Evolutionary conservation across 2,329 filamentous ascomycete species (phyloP), one percentile per base, ranked within the genome.

Genomic region (Pyrenochaeta sp.): DNA sequence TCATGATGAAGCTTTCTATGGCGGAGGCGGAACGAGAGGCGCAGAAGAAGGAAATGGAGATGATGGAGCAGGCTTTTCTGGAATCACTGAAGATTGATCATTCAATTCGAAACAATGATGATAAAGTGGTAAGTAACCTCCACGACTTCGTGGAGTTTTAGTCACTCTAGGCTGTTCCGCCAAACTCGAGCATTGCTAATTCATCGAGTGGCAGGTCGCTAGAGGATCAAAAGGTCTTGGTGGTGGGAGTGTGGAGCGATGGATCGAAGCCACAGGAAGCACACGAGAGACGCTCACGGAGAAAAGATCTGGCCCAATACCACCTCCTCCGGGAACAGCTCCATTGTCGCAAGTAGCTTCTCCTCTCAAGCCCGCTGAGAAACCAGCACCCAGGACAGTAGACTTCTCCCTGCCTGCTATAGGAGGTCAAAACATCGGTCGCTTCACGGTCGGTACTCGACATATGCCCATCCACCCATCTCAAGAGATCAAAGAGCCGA

Each of bases 391-490:
- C 22, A 59, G 52, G 46, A 58, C 62, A 12, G 34, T 64, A 6
- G 62, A 71, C 52, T 69, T 56, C 48, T 62, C 61, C 5, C 54
- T 64, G 42, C 52, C 63, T 1, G 61, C 65, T 12, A 61, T 61
- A 6, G 61, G 64, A 9, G 37, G 61, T 22, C 67, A 67, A 40
- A 61, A 65, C 22, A 61, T 65, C 30, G 68, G 68, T 12, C 66
- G 57, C 42, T 62, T 62, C 59, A 65, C 44, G 19, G 55, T 73
- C 1, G 68, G 71, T 9, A 65, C 51, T 6, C 69, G 71, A 6
- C 58, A 56, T 1, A 57, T 61, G 25, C 71, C 71, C 4, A 56
- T 70, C 42, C 69, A 72, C 48, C 48, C 58, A 22, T 69, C 69
- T 0, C 68, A 73, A 30, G 63, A 69, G 6, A 47, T 62, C 25